phyloP scores from a whole-genome alignment of 1,139 yeast genomes.

The Candida sp. region DNA sequence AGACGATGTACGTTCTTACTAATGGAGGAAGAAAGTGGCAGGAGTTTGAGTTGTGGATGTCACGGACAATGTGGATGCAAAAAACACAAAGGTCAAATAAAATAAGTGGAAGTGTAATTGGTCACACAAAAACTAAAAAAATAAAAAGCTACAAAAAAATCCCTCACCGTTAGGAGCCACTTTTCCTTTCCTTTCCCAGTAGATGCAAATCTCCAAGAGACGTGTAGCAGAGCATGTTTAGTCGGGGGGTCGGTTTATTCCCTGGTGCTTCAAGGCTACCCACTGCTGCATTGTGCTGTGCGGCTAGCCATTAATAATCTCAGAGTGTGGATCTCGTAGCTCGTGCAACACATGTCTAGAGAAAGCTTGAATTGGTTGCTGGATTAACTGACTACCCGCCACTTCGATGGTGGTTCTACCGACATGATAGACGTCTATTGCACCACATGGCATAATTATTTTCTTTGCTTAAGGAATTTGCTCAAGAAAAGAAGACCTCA shows the following conservation, averaged over 20 bases:
- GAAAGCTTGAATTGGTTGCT: too few relatives aligned
- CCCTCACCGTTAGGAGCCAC: neutral
- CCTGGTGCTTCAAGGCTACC: neutral
- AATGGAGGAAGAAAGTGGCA: neutral
- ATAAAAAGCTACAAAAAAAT: neutral
- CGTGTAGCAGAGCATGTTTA: neutral
- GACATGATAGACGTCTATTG: too few relatives aligned
- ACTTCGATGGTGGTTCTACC: too few relatives aligned
- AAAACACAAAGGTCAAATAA: neutral
- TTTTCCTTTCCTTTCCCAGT: too few relatives aligned
- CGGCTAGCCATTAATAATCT: too few relatives aligned
- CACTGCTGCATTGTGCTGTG: too few relatives aligned
- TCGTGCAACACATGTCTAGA: too few relatives aligned
- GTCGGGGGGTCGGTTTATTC: neutral
- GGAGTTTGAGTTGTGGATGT: neutral
- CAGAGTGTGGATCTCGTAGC: too few relatives aligned
- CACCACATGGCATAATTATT: too few relatives aligned
- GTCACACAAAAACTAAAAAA: slow-evolving; percentile 1
- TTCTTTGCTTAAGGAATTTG: too few relatives aligned
- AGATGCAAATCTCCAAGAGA: neutral
- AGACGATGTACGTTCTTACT: neutral
- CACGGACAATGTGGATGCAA: slow-evolving; percentile 6
- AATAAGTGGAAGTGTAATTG: neutral
- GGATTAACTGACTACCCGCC: too few relatives aligned
- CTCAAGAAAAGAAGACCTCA: neutral